phyloP scores from a whole-genome alignment of 768 basidiomycete species.

The Serpula lacrymans region DNA sequence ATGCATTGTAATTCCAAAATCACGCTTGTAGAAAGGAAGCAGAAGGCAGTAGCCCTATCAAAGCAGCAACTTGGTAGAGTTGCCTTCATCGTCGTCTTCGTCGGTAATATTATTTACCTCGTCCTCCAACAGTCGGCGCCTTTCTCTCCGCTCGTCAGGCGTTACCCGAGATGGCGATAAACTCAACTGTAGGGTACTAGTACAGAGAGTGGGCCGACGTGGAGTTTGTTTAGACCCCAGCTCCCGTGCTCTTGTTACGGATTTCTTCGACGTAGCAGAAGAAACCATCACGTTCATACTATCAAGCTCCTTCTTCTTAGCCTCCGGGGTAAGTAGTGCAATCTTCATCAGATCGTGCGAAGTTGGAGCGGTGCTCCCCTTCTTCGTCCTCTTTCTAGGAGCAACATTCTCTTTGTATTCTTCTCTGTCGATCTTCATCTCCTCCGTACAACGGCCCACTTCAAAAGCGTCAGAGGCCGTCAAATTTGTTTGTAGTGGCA shows the following conservation, averaged over 20 bases:
- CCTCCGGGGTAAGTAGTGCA: constrained; percentile 19
- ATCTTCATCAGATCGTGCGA: constrained; percentile 14
- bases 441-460: background rate
- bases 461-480: constrained; percentile 4
- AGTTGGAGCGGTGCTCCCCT: constrained; percentile 25
- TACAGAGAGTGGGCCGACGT: constrained; percentile 14
- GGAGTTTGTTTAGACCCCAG: constrained; percentile 23
- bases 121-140: constrained; percentile 30
- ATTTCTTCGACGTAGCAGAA: constrained; percentile 24
- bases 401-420: constrained; percentile 55
- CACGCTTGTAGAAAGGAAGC: too few species aligned
- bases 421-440: constrained; percentile 32
- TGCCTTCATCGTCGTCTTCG: too few species aligned
- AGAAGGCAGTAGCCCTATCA: too few species aligned
- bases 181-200: too few species aligned
- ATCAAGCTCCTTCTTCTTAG: constrained; percentile 18
- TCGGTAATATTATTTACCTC: too few species aligned
- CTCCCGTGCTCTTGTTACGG: constrained; percentile 8
- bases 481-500: constrained; percentile 2
- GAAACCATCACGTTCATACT: constrained; percentile 19
- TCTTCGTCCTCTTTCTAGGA: constrained; percentile 45
- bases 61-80: too few species aligned
- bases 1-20: too few species aligned
- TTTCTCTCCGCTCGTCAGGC: constrained; percentile 25
- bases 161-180: constrained; percentile 17